These are phyloP conservation scores for Zymoseptoria pseudotritici DNA, from an alignment of 2,329 filamentous ascomycete species.

Conservation along the genomic window DNA sequence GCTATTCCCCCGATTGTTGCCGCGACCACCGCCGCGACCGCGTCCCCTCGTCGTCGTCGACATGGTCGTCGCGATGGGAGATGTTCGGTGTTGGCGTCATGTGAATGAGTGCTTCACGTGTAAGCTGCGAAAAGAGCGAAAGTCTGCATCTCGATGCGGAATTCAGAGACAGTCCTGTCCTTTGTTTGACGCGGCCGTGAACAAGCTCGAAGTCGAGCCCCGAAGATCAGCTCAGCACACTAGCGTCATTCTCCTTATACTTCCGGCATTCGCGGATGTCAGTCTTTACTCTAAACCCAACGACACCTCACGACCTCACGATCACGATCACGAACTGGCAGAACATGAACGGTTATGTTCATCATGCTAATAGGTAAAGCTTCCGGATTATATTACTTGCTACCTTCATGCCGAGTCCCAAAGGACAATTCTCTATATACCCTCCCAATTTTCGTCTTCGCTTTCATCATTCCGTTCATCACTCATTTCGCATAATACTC, in stretches of 20 bases:
- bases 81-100: constrained; percentile 10
- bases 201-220: background rate
- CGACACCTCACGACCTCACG: background rate
- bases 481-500: background rate
- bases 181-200: background rate
- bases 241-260: background rate
- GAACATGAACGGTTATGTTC: too few relatives aligned
- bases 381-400: background rate
- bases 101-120: constrained; percentile 3
- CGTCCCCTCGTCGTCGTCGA: constrained; percentile 9
- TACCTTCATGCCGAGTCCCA: background rate
- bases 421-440: background rate
- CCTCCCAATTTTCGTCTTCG: background rate
- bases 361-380: background rate
- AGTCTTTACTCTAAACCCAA: background rate
- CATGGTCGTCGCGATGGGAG: constrained; percentile 15
- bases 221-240: too few relatives aligned
- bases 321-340: too few relatives aligned
- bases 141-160: background rate
- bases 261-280: background rate
- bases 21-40: constrained; percentile 14
- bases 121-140: background rate
- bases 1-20: constrained; percentile 5
- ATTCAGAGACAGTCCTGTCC: background rate
- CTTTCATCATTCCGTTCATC: background rate